Evolutionary conservation across 345 rosid species (phyloP).

Genomic region (Populus pruinosa): DNA sequence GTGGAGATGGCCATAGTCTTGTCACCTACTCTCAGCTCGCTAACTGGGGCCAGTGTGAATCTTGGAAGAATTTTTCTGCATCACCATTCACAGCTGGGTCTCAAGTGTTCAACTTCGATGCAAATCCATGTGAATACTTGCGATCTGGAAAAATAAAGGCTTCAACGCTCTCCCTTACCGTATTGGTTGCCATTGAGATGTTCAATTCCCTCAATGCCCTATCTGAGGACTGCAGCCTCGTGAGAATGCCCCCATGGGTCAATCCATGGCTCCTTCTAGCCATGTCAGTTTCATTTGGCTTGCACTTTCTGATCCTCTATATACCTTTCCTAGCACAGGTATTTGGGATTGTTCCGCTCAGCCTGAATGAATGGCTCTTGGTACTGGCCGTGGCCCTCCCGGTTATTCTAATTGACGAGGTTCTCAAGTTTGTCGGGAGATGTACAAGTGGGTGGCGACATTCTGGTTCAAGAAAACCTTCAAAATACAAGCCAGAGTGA

Average conservation of each 20-base stretch:
- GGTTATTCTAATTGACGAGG: conserved; percentile 78
- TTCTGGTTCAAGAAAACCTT: conserved; percentile 24
- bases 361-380: conserved; percentile 81
- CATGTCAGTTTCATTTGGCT: conserved; percentile 72
- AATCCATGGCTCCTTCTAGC: conserved; percentile 84
- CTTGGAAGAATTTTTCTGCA: conserved; percentile 70
- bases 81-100: conserved; percentile 78
- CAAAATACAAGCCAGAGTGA: conserved; percentile 62
- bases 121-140: conserved; percentile 85
- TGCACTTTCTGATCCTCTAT: conserved; percentile 82
- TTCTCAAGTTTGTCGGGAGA: conserved; percentile 80
- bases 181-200: conserved; percentile 95
- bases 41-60: conserved; percentile 70
- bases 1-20: conserved; percentile 85
- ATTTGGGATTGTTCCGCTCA: conserved; percentile 79
- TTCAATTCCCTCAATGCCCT: conserved; percentile 93
- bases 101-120: conserved; percentile 44
- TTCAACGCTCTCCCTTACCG: conserved; percentile 81
- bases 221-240: conserved; percentile 81
- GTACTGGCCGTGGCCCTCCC: conserved; percentile 80
- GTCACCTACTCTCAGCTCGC: conserved; percentile 83
- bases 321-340: conserved; percentile 82
- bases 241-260: conserved; percentile 96
- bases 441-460: conserved; percentile 39
- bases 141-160: conserved; percentile 81